Conservation (phyloP, 2,329 filamentous ascomycete species). For the Botrytis fragariae region DNA sequence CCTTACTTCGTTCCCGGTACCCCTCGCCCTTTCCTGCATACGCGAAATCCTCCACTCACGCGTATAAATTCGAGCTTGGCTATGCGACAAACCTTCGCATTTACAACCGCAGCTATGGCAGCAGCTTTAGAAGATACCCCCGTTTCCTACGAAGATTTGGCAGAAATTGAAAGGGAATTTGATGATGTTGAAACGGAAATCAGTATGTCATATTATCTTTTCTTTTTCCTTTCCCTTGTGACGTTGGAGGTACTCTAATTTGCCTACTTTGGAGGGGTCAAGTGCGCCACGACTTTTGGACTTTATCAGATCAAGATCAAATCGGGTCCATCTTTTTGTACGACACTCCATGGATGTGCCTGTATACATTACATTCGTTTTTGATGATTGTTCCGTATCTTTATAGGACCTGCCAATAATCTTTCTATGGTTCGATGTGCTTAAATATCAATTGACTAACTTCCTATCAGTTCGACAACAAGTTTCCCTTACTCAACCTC, state of each 20-base stretch:
- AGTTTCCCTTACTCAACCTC: constrained; percentile 61
- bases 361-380: background rate
- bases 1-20: background rate
- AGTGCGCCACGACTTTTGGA: constrained; percentile 16
- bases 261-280: background rate
- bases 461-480: constrained; percentile 64
- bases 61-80: background rate
- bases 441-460: background rate
- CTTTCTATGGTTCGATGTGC: background rate
- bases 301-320: constrained; percentile 13
- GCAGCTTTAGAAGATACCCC: constrained; percentile 43
- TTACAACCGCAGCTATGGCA: constrained; percentile 37
- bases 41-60: background rate
- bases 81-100: constrained; percentile 34
- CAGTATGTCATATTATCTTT: constrained; percentile 47
- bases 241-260: background rate
- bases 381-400: background rate
- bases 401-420: background rate
- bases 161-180: constrained; percentile 78
- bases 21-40: background rate
- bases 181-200: constrained; percentile 80
- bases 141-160: constrained; percentile 72
- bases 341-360: background rate
- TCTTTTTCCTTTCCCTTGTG: constrained; percentile 39
- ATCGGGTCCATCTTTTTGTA: constrained; percentile 2